phyloP scores from a whole-genome alignment of 140 eudicot genomes.

The Cichorium intybus region DNA sequence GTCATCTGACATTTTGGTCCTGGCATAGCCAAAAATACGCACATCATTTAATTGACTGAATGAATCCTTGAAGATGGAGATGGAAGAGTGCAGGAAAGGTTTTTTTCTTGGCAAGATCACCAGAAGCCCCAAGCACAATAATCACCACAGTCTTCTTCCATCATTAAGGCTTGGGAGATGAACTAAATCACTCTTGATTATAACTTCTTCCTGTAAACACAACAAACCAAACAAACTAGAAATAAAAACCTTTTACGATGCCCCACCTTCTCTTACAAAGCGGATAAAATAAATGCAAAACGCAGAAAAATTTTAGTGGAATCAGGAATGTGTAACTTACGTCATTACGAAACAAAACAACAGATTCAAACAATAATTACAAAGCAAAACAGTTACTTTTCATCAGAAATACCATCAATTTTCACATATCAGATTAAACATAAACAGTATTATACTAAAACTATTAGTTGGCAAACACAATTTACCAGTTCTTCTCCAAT shows the following conservation, averaged over 20 bases:
- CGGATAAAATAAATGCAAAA: no score
- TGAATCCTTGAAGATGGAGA: conserved; percentile 63
- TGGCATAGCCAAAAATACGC: conserved; percentile 74
- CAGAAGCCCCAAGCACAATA: conserved; percentile 84
- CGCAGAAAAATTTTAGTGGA: no score
- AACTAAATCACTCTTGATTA: not conserved
- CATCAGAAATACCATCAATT: not conserved
- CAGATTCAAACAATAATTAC: not conserved
- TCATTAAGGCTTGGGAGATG: conserved; percentile 15
- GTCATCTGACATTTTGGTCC: conserved; percentile 65
- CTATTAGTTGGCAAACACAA: not conserved
- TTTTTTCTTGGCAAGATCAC: no score
- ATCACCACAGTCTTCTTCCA: conserved; percentile 55
- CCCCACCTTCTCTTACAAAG: no score
- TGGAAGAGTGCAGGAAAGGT: conserved; percentile 76
- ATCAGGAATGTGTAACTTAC: no score
- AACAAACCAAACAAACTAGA: not conserved
- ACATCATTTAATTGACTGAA: conserved; percentile 46
- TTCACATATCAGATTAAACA: conserved; percentile 5
- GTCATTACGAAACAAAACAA: no score
- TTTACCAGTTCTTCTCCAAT: not conserved
- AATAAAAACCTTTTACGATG: no score
- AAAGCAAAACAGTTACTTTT: not conserved
- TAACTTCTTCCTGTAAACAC: conserved; percentile 3
- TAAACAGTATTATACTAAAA: not conserved